Base-by-base conservation (phyloP, 1,284 basidiomycete species). In the Mycena citricolor region DNA sequence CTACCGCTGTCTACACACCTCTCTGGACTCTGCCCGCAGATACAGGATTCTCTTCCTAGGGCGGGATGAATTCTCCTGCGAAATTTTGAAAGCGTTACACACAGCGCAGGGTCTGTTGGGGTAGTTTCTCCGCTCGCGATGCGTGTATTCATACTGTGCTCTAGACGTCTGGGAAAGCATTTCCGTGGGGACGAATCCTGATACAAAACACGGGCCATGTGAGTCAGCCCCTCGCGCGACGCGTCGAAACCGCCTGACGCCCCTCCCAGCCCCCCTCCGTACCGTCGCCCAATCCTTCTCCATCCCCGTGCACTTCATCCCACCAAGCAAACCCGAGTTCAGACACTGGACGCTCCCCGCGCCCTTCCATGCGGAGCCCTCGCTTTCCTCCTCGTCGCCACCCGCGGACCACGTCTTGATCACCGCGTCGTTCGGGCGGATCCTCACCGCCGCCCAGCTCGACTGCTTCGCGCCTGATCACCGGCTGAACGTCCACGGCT, bases 341-440 rank as follows among this genome's bases (percentile, higher is more conserved):
- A 78, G 65, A 54, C 58, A 63, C 32, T 86, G 84, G 84, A 61
- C 71, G 75, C 73, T 70, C 29, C 76, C 76, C 56, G 56, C 65
- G 39, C 70, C 77, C 13, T 81, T 82, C 57, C n/a, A n/a, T n/a
- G n/a, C n/a, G n/a, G n/a, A n/a, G n/a, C n/a, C n/a, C n/a, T n/a
- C n/a, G n/a, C n/a, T n/a, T n/a, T n/a, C n/a, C n/a, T 49, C 59
- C 8, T 40, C 39, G 8, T 23, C 53, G 14, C 67, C 66, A 4
- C 62, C 64, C n/a, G 51, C 61, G 0, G 61, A 74, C 4, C 76
- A 86, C 51, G 57, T 97, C 8, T 74, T 98, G 6, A 57, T 98
- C 4, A 95, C 93, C 0, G 93, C 92, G 8, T 97, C 94, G 1
- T 97, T 97, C 57, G 94, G 94, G 1, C 85, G 91, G 40, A 88